These are phyloP conservation scores for Bremia lactucae DNA, from an alignment of 352 stramenopile species.

Conservation along the genomic window DNA sequence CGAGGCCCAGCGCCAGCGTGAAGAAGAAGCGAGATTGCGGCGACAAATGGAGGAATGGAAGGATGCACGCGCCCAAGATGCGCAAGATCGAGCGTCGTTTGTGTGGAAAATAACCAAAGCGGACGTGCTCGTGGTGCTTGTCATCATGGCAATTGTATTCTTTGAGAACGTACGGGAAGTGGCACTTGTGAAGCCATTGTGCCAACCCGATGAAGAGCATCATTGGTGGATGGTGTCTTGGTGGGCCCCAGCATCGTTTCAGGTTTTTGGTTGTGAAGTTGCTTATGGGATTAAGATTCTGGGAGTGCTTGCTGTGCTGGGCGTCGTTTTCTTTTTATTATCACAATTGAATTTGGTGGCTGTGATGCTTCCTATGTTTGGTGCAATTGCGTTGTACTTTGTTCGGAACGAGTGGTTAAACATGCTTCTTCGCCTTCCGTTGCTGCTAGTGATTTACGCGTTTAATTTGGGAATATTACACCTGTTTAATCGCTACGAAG, in stretches of 20 bases:
- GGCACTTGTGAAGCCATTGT: conserved; percentile 50
- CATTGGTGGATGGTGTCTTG: conserved; percentile 47
- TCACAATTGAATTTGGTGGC: conserved; percentile 56
- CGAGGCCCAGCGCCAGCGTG: conserved; percentile 33
- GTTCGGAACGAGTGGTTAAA: conserved; percentile 71
- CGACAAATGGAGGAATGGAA: conserved; percentile 27
- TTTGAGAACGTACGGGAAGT: conserved; percentile 57
- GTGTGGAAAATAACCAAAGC: conserved; percentile 60
- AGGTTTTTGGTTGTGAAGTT: conserved; percentile 56
- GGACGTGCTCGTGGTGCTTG: conserved; percentile 57
- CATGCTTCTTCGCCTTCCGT: conserved; percentile 61
- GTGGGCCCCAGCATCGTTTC: conserved; percentile 43
- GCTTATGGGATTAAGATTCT: conserved; percentile 62
- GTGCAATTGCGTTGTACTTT: conserved; percentile 43
- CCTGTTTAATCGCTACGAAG: conserved; percentile 34
- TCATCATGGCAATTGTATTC: conserved; percentile 70
- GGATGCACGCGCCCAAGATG: conserved; percentile 24
- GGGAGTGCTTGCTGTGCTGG: conserved; percentile 29
- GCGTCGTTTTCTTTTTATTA: conserved; percentile 41
- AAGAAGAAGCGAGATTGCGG: conserved; percentile 30
- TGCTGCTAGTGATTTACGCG: conserved; percentile 55
- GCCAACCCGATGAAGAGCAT: conserved; percentile 29
- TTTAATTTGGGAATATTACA: conserved; percentile 60
- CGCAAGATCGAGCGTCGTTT: conserved; percentile 26
- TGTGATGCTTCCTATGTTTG: conserved; percentile 36